phyloP scores from a whole-genome alignment of 371 early-diverging fungal genomes.

The Rhizopus arrhizus region DNA sequence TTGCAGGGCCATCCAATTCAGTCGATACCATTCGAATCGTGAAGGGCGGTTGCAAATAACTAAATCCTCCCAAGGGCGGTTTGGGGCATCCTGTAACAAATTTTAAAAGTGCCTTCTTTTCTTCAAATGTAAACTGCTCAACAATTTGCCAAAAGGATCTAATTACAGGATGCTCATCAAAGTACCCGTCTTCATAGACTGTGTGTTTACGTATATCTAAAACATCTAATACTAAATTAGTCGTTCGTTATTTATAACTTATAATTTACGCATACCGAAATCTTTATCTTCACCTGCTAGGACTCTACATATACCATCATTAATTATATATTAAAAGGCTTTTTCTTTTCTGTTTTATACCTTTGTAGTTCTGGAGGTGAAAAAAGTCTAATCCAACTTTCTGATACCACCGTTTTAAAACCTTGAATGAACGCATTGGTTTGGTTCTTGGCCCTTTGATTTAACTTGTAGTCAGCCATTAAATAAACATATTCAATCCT shows the following conservation, averaged over 20 bases:
- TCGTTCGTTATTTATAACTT: not conserved
- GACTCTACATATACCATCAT: not conserved
- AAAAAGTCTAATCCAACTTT: slow-evolving; percentile 70
- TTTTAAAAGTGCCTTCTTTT: slow-evolving; percentile 75
- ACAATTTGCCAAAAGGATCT: slow-evolving; percentile 82
- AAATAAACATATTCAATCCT: slow-evolving; percentile 81
- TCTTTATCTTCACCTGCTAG: slow-evolving; percentile 52
- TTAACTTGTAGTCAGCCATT: slow-evolving; percentile 75
- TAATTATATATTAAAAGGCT: not conserved
- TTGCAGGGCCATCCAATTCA: slow-evolving; percentile 21
- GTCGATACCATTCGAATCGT: slow-evolving; percentile 64
- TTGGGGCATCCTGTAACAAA: slow-evolving; percentile 87
- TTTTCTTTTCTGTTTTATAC: slow-evolving; percentile 19
- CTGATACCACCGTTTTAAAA: slow-evolving; percentile 64
- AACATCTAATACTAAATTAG: slow-evolving; percentile 51
- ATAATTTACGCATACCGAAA: slow-evolving; percentile 47
- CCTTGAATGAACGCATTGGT: slow-evolving; percentile 82
- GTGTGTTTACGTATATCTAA: slow-evolving; percentile 80
- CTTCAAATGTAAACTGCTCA: slow-evolving; percentile 60
- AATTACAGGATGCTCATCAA: slow-evolving; percentile 75
- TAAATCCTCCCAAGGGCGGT: slow-evolving; percentile 90
- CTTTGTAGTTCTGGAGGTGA: slow-evolving; percentile 81
- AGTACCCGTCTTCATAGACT: slow-evolving; percentile 82
- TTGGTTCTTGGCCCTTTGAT: slow-evolving; percentile 76
- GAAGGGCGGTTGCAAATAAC: slow-evolving; percentile 72